phyloP scores from a whole-genome alignment of 495 filamentous ascomycete genomes.

The Daldinia bambusicola region DNA sequence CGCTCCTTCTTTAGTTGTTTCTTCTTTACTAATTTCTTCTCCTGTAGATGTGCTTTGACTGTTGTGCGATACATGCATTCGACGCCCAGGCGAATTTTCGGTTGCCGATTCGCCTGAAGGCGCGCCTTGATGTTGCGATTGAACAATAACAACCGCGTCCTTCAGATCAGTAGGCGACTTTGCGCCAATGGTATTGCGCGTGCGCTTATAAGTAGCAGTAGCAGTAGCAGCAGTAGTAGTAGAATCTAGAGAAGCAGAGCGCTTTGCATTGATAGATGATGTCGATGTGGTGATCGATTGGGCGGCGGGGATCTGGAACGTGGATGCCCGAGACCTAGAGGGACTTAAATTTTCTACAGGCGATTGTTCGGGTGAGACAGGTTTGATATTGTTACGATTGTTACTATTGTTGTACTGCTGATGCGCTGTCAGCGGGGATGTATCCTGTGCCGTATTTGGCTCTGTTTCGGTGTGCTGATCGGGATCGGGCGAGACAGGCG shows the following conservation, averaged over 20 bases:
- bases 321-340: conserved; percentile 52
- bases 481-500: conserved; percentile 52
- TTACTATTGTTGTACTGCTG: conserved; percentile 44
- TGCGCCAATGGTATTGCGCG: conserved; percentile 36
- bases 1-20: conserved; percentile 47
- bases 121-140: conserved; percentile 39
- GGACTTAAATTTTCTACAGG: conserved; percentile 40
- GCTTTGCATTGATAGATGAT: conserved; percentile 48
- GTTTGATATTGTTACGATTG: conserved; percentile 34
- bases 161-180: conserved; percentile 36
- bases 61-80: conserved; percentile 33
- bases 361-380: conserved; percentile 44
- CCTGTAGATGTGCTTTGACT: conserved; percentile 19
- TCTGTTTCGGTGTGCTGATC: conserved; percentile 47
- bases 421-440: conserved; percentile 41
- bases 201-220: conserved; percentile 5
- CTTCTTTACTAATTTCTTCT: conserved; percentile 36
- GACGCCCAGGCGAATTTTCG: conserved; percentile 19
- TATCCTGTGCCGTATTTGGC: conserved; percentile 48
- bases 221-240: conserved; percentile 23
- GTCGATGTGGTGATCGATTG: conserved; percentile 42
- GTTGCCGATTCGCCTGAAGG: conserved; percentile 31
- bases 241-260: conserved; percentile 55
- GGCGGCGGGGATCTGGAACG: conserved; percentile 48
- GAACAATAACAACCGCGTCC: conserved; percentile 35